Evolutionary conservation across 1,284 basidiomycete species (phyloP), one percentile per base, ranked within the genome.

Genomic region (Porogramme epimiltina): DNA sequence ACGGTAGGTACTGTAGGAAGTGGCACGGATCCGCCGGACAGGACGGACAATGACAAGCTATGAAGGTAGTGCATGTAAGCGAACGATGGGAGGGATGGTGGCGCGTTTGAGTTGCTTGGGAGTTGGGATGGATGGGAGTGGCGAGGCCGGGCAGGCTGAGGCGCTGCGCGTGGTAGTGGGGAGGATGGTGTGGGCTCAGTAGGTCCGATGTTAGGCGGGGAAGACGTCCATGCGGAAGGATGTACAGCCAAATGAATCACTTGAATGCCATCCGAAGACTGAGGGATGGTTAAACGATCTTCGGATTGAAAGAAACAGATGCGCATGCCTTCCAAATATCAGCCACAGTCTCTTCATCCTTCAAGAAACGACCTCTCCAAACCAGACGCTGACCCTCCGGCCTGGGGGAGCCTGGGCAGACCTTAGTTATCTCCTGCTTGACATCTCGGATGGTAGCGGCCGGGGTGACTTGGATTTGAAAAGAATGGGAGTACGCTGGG

Each of bases 241-340:
- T 85, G 84, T 15, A 91, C 89, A 11, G 87, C 83, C 24, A 91
- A 75, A 68, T 90, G 89, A 24, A 91, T 72, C 51, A 84, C 76
- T 42, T 79, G 80, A 40, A 79, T 75, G 45, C 84, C 84, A 49
- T 80, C 76, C 25, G 71, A 70, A 45, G 72, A 71, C 89, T 89
- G 59, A 13, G 8, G 13, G 31, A 31, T 22, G 56, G 51, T 51
- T 51, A 62, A 52, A 63, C 48, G 43, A 36, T 33, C 19, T 23
- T 38, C 22, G 16, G 19, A n/a, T 26, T 42, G 4, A 42, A 10
- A 40, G 20, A 53, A 15, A 15, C 40, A 44, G 8, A 25, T 24
- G 39, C 3, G 64, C 78, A 62, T 59, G 85, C 87, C 78, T 81
- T 82, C 87, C 89, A 89, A 39, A 91, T 70, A 43, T 82, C 78